Evolutionary conservation across 83 land plant genomes (phyloP), one percentile per base, ranked within the genome.

Genomic region (Picea mariana): DNA sequence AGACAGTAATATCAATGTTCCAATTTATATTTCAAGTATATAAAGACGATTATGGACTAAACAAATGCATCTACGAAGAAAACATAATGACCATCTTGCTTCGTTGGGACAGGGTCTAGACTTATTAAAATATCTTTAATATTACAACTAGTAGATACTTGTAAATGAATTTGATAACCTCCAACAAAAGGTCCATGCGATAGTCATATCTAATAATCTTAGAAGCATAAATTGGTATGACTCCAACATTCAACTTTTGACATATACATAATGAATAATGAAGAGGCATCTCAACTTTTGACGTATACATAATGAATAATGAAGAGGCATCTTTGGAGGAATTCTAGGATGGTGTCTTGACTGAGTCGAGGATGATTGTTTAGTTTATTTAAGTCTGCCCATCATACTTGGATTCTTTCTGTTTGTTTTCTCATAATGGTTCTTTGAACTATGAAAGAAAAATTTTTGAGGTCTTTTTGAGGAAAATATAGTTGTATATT

Each of bases 111-210:
- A 18, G 76, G 76, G 20, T 72, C 76, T 2, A 72, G 13, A 72
- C 44, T 9, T 42, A 72, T 72, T 55, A 72, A 18, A 72, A 72
- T 72, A 9, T 72, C 76, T 2, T 72, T 20, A 7, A 72, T 47
- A 21, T 24, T 40, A 2, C 76, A 72, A 72, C 76, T 72, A 72
- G 52, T 40, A 72, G 20, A 40, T 44, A 49, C 76, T 42, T 72
- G 55, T 72, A 72, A 20, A 72, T 44, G 76, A n/a, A 72, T 72
- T 42, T 72, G 76, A 72, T 68, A 34, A 68, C 47, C 76, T 42
- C 21, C 76, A 72, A 38, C n/a, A 38, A 44, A 20, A 17, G 47
- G 76, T 42, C 76, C 76, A 55, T 72, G 76, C n/a, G 0, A 38
- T 40, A 72, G 3, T 72, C 44, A 18, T 21, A 72, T 72, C 76